phyloP scores from a whole-genome alignment of 2,329 filamentous ascomycete species.

The Aspergillus udagawae region DNA sequence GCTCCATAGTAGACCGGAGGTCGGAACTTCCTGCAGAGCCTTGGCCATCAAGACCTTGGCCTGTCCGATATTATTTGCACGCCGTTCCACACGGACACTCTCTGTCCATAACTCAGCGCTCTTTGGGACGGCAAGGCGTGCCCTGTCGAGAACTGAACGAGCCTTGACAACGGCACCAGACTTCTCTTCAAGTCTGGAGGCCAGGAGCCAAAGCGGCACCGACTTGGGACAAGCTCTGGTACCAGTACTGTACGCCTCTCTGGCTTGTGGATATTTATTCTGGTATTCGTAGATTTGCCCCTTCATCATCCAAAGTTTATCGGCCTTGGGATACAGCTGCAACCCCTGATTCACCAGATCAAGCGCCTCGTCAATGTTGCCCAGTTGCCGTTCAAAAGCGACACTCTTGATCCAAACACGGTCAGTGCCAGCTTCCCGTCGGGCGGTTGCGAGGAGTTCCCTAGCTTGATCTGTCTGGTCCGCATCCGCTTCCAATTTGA shows the following conservation, averaged over 20 bases:
- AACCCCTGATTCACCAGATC: slow-evolving; percentile 84
- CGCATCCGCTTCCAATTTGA: slow-evolving; percentile 92
- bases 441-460: slow-evolving; percentile 73
- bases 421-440: slow-evolving; percentile 86
- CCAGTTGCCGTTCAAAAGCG: slow-evolving; percentile 83
- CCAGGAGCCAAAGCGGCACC: slow-evolving; percentile 84
- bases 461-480: slow-evolving; percentile 77
- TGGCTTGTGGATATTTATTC: slow-evolving; percentile 73
- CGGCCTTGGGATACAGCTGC: slow-evolving; percentile 75
- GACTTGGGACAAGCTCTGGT: slow-evolving; percentile 82
- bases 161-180: slow-evolving; percentile 83
- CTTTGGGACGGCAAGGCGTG: slow-evolving; percentile 81
- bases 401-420: slow-evolving; percentile 97
- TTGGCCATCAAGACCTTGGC: slow-evolving; percentile 91
- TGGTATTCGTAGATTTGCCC: slow-evolving; percentile 92
- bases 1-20: slow-evolving; percentile 81
- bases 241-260: slow-evolving; percentile 84
- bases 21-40: slow-evolving; percentile 85
- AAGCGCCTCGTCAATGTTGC: slow-evolving; percentile 73
- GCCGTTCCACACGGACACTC: slow-evolving; percentile 86
- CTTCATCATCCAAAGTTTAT: slow-evolving; percentile 98
- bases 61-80: slow-evolving; percentile 75
- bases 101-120: slow-evolving; percentile 84
- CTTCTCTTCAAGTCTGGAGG: slow-evolving; percentile 81
- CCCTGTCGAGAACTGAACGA: slow-evolving; percentile 87